A percentile compares a stretch with the other conserved stretches of the same genome.
Conservation (phyloP, 108 stramenopile species). For the Skeletonema tropicum region DNA sequence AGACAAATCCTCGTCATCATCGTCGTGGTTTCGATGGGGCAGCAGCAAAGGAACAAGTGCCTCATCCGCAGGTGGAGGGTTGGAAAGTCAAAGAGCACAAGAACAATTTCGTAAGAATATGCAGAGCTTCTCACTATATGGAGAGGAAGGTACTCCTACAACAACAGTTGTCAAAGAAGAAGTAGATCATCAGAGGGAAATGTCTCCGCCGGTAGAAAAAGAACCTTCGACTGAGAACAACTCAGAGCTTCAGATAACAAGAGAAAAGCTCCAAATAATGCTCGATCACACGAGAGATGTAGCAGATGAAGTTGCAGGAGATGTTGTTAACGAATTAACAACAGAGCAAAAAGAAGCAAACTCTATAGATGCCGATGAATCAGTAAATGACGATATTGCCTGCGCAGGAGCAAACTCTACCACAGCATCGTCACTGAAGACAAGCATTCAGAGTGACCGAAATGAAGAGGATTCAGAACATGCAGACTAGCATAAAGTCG, state of each 20-base stretch:
- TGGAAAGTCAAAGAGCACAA: conserved; percentile 33
- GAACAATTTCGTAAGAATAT: conserved; percentile 49
- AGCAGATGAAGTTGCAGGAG: conserved; percentile 5
- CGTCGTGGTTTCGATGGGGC: conserved; percentile 39
- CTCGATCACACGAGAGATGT: background rate
- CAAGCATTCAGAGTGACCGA: background rate
- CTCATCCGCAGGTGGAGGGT: conserved; percentile 11
- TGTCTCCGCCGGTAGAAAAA: background rate
- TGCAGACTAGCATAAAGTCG: too few species aligned
- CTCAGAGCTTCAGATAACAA: conserved; percentile 5
- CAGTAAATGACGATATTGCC: background rate
- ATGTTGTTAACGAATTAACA: background rate
- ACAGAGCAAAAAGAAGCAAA: background rate
- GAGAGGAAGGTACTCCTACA: conserved; percentile 14
- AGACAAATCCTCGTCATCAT: conserved; percentile 22
- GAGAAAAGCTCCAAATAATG: conserved; percentile 7
- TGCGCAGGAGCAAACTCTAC: background rate
- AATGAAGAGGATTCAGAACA: background rate
- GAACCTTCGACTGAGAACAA: background rate
- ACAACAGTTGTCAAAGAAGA: background rate
- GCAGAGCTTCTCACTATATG: conserved; percentile 51
- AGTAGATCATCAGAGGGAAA: background rate
- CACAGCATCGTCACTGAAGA: background rate
- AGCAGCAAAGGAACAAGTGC: conserved; percentile 13
- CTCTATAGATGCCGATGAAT: background rate